These are phyloP conservation scores for Leptosphaerulina australis DNA, from an alignment of 2,329 filamentous ascomycete species.

Conservation along the genomic window DNA sequence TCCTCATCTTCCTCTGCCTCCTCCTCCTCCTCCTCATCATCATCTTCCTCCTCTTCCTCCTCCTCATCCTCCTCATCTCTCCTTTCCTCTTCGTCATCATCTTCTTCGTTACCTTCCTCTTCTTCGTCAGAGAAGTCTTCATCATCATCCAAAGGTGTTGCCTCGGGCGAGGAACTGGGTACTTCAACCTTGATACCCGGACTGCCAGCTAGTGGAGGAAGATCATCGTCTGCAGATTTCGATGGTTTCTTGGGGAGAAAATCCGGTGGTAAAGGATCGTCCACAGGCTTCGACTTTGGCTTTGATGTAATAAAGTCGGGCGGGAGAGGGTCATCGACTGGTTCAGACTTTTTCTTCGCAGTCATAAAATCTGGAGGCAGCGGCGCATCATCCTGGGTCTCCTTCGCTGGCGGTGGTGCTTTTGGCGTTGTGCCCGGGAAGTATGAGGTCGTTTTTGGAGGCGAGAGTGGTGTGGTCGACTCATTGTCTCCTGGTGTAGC, in stretches of 20 bases:
- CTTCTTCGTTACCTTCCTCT: conserved; percentile 42
- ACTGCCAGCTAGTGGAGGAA: conserved; percentile 55
- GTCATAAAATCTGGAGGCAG: conserved; percentile 47
- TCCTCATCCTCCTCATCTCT: conserved; percentile 50
- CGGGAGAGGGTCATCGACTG: conserved; percentile 48
- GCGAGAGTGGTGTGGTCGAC: conserved; percentile 45
- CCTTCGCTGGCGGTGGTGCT: conserved; percentile 39
- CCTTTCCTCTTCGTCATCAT: too few species aligned
- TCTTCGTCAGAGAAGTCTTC: conserved; percentile 51
- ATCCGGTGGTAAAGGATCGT: conserved; percentile 51
- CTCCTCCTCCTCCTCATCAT: conserved; percentile 45
- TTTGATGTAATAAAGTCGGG: conserved; percentile 44
- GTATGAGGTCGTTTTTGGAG: conserved; percentile 32
- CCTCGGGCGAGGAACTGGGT: conserved; percentile 43
- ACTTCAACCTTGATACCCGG: conserved; percentile 54
- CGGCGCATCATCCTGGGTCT: conserved; percentile 44
- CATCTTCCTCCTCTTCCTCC: conserved; percentile 53
- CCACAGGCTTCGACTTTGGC: conserved; percentile 35
- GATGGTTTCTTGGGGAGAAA: conserved; percentile 39
- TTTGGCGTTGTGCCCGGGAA: conserved; percentile 37
- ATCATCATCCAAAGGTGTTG: conserved; percentile 41
- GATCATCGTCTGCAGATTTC: conserved; percentile 46
- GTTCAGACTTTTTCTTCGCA: conserved; percentile 29
- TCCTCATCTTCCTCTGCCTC: conserved; percentile 8
- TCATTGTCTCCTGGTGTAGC: conserved; percentile 49